Evolutionary conservation across 306 rosid genomes (phyloP).

Genomic region (Prinsepia uniflora): DNA sequence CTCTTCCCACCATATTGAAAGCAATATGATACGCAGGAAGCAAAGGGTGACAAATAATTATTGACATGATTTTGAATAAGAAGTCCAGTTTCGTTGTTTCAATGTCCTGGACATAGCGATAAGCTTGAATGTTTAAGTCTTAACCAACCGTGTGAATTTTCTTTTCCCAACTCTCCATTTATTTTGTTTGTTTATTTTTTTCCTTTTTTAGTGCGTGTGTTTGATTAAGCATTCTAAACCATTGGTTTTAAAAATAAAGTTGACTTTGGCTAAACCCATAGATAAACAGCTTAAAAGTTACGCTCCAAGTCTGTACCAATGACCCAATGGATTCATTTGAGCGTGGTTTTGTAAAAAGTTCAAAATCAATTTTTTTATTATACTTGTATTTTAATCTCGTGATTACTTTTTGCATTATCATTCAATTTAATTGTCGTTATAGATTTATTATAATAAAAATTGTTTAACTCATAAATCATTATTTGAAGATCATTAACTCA

Average conservation of each 20-base stretch:
- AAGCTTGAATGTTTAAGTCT: conserved; percentile 28
- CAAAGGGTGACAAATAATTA: conserved; percentile 21
- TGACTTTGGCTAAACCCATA: not conserved
- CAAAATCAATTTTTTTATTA: not conserved
- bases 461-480: too few species aligned
- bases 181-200: not conserved
- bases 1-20: not conserved
- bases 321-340: not conserved
- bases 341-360: not conserved
- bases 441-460: too few species aligned
- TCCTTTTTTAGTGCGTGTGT: not conserved
- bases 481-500: too few species aligned
- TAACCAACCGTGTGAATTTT: conserved; percentile 9
- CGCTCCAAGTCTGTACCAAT: not conserved
- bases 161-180: not conserved
- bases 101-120: conserved; percentile 6
- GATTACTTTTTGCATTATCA: too few species aligned
- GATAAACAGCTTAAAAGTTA: not conserved
- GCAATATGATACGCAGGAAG: not conserved
- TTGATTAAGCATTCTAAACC: not conserved
- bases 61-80: conserved; percentile 19
- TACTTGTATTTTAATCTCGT: too few species aligned
- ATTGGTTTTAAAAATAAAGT: not conserved
- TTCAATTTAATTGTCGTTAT: too few species aligned
- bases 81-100: conserved; percentile 14